Base-by-base conservation (phyloP, 768 basidiomycete species). In the Mycena floridula region DNA sequence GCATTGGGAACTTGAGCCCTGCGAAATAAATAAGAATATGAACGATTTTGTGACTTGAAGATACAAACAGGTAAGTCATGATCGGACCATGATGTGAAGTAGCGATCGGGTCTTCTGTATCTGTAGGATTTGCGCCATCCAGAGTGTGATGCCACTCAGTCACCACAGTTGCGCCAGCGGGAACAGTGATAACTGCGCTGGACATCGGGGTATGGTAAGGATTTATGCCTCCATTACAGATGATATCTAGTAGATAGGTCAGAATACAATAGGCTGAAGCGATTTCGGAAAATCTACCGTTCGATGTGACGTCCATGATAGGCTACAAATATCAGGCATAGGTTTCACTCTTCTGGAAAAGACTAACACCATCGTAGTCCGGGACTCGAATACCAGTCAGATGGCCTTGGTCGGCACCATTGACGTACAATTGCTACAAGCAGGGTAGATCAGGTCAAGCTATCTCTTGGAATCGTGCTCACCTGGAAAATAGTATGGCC, bases 381-480 rank as follows among this genome's bases (percentile, higher is more conserved):
- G 70, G 69, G 1, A 71, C 71, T 15, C 73, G 70, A 40, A 76
- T 65, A 15, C 72, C 72, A 41, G 58, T 66, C 15, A 58, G 57
- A 40, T 72, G 67, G 6, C 72, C 73, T 58, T 73, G 67, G 48
- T 64, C 65, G 12, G 69, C 68, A 18, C 73, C 73, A 48, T 74
- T 72, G 25, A 76, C 70, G 37, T 68, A 70, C 22, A 75, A 16
- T 36, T 64, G 62, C 67, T 69, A 26, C 8, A 25, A 37, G 4
- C 13, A 13, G 18, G 16, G 32, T 22, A 8, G 9, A 40, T 6
- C 12, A 8, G 25, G 16, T 8, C 11, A 32, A 12, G 4, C 7
- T 22, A 21, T n/a, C n/a, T n/a, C n/a, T n/a, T 9, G 11, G 7
- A 11, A 22, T 7, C 25, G 7, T 23, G 8, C 5, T 22, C 25